These are phyloP conservation scores for Blastobotrys proliferans DNA, from an alignment of 1,139 yeast species.

Conservation along the genomic window DNA sequence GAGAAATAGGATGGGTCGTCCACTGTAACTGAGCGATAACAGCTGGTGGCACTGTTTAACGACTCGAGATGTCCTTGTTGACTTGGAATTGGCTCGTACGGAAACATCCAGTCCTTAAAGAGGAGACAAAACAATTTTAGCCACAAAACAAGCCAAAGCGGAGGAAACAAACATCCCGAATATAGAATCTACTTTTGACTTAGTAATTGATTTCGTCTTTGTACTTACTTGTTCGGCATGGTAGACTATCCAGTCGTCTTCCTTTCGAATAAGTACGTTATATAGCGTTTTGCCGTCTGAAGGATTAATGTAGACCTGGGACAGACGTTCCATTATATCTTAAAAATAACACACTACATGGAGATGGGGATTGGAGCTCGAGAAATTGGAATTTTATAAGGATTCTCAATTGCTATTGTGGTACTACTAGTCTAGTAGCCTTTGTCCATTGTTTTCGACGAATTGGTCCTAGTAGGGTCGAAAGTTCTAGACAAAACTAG, in stretches of 20 bases:
- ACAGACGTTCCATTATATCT: no score
- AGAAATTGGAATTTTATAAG: no score
- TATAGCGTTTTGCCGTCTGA: conserved; percentile 2
- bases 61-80: background rate
- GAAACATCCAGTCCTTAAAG: conserved; percentile 1
- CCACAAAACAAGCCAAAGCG: conserved; percentile 12
- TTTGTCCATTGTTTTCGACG: no score
- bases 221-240: background rate
- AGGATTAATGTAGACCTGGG: background rate
- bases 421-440: no score
- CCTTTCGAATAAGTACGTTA: conserved; percentile 1
- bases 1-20: no score
- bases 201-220: background rate
- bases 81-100: background rate
- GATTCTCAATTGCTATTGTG: no score
- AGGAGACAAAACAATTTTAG: background rate
- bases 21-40: no score
- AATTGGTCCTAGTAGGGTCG: no score
- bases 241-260: conserved; percentile 8
- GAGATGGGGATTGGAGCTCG: no score
- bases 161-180: conserved; percentile 10
- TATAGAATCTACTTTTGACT: conserved; percentile 1
- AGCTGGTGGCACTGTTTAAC: no score
- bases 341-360: no score
- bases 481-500: no score